These are phyloP conservation scores for Geotrichum siamense DNA, from an alignment of 1,139 yeast species.

Conservation along the genomic window DNA sequence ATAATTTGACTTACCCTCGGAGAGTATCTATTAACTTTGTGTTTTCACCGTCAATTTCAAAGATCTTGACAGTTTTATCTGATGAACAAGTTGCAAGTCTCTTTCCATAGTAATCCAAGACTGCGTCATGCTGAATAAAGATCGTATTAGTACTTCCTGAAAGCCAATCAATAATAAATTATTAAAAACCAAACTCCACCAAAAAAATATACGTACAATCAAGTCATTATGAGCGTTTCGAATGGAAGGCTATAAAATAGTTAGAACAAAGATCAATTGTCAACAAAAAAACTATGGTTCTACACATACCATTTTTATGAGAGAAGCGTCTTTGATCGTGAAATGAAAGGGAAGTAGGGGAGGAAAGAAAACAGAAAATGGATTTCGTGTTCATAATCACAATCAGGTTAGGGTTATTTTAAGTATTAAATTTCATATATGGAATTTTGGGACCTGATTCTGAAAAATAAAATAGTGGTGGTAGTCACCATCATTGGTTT, in stretches of 20 bases:
- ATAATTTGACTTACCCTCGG: constrained; percentile 46
- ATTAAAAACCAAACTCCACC: not conserved
- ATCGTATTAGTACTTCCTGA: not conserved
- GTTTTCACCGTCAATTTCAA: constrained; percentile 80
- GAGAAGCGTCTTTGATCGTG: no score
- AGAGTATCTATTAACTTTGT: constrained; percentile 68
- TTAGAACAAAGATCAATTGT: not conserved
- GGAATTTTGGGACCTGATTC: no score
- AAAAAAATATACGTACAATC: constrained; percentile 38
- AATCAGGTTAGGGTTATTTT: constrained; percentile 6
- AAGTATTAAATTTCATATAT: not conserved
- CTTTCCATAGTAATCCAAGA: constrained; percentile 91
- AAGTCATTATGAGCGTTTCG: constrained; percentile 51
- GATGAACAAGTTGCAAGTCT: constrained; percentile 92
- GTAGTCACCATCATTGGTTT: no score
- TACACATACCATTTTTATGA: not conserved
- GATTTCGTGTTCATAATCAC: constrained; percentile 13
- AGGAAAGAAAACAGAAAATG: constrained; percentile 4
- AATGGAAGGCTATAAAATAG: constrained; percentile 28
- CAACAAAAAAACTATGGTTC: no score
- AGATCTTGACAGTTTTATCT: constrained; percentile 87
- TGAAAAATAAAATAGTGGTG: constrained; percentile 2
- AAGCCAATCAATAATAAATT: not conserved
- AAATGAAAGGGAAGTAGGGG: not conserved
- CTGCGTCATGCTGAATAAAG: constrained; percentile 68